These are phyloP conservation scores for Chaetomiaceae sp. DNA, from an alignment of 2,329 filamentous ascomycete genomes.

Conservation along the genomic window DNA sequence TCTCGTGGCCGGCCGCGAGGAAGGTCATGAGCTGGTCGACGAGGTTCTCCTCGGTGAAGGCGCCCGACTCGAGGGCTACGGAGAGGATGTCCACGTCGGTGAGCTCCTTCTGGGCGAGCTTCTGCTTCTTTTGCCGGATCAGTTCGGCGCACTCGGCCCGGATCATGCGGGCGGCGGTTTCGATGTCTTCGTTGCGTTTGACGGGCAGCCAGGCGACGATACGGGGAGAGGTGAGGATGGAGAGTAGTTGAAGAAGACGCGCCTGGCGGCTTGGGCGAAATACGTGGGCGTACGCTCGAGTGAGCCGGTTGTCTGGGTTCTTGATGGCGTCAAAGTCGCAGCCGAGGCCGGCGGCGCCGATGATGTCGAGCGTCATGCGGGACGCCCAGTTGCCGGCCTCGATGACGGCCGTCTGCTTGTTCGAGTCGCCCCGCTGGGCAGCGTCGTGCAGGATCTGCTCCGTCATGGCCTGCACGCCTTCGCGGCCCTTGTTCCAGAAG, in stretches of 20 bases:
- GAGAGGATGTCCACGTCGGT: constrained; percentile 70
- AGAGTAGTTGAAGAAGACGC: constrained; percentile 53
- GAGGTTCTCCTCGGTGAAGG: constrained; percentile 74
- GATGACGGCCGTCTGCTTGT: constrained; percentile 40
- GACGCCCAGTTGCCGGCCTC: constrained; percentile 61
- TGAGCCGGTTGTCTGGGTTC: constrained; percentile 57
- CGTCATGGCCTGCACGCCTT: constrained; percentile 62
- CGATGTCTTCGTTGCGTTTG: constrained; percentile 63
- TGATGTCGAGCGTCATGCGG: constrained; percentile 69
- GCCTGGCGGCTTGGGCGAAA: constrained; percentile 51
- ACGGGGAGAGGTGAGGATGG: constrained; percentile 59
- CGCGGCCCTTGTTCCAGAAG: constrained; percentile 74
- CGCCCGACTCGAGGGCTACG: constrained; percentile 71
- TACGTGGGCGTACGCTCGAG: constrained; percentile 50
- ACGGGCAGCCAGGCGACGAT: constrained; percentile 62
- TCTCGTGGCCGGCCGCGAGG: constrained; percentile 77
- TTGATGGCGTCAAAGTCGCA: constrained; percentile 64
- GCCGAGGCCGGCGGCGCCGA: constrained; percentile 67
- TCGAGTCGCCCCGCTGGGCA: constrained; percentile 31
- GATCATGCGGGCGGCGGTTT: constrained; percentile 53
- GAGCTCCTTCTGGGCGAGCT: constrained; percentile 43
- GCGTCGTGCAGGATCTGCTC: constrained; percentile 41
- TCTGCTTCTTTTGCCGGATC: constrained; percentile 64
- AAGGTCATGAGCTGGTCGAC: constrained; percentile 90
- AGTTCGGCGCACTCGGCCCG: constrained; percentile 63